Percentiles rank a stretch among this genome's conserved stretches.
Evolutionary conservation across 2,329 filamentous ascomycete genomes (phyloP).

Genomic region (Fusarium keratoplasticum): DNA sequence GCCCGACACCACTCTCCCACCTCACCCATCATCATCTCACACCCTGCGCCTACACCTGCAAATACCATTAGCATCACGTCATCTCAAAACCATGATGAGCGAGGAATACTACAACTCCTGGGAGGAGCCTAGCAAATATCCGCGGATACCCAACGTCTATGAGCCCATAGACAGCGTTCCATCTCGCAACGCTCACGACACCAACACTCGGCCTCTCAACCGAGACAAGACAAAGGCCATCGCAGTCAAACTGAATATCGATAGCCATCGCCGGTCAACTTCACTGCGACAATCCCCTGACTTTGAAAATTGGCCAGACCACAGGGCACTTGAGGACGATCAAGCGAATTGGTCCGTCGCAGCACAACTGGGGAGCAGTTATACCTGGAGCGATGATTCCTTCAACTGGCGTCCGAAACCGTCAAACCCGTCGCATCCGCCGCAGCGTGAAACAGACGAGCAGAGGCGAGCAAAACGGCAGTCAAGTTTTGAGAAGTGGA

Average conservation of each 20-base stretch:
- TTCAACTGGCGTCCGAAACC: neutral
- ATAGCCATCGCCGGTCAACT: constrained; percentile 5
- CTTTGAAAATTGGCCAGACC: neutral
- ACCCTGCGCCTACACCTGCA: constrained; percentile 6
- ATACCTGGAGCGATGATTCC: constrained; percentile 6
- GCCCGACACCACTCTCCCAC: neutral
- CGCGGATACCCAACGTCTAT: constrained; percentile 38
- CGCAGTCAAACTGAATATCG: neutral
- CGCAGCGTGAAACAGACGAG: constrained; percentile 5
- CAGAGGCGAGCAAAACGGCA: constrained; percentile 33
- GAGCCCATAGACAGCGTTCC: constrained; percentile 30
- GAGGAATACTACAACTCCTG: constrained; percentile 31
- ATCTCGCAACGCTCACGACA: constrained; percentile 8
- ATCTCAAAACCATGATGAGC: constrained; percentile 16
- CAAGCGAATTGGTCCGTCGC: constrained; percentile 18
- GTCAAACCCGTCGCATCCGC: neutral
- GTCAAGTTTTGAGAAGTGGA: constrained; percentile 39
- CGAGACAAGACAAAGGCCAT: constrained; percentile 14
- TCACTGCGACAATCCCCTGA: constrained; percentile 1
- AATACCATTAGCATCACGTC: constrained; percentile 21
- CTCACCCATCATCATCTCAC: neutral
- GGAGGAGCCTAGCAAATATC: constrained; percentile 34
- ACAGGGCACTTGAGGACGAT: constrained; percentile 9
- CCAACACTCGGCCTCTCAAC: constrained; percentile 4
- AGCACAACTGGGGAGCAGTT: constrained; percentile 25